Evolutionary conservation across 768 basidiomycete species (phyloP).

Genomic region (Naematelia aurantialba): DNA sequence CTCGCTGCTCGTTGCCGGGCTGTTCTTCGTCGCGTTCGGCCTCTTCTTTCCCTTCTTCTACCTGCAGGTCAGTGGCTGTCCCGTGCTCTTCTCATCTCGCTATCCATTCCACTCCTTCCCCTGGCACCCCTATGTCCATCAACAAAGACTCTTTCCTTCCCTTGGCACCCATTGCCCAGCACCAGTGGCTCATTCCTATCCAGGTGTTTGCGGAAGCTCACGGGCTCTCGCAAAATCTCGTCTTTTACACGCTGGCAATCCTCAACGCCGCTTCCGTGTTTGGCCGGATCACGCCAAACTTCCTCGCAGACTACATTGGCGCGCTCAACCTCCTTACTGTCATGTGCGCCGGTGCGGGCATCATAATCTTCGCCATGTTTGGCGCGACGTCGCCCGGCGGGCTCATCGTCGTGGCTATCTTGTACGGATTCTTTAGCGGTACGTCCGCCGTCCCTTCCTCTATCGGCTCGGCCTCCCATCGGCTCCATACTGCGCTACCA

Average conservation of each 20-base stretch:
- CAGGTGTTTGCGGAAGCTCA: slow-evolving; percentile 24
- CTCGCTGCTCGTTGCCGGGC: slow-evolving; percentile 12
- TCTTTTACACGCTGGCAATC: slow-evolving; percentile 28
- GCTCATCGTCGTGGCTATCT: slow-evolving; percentile 32
- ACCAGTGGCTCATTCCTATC: not conserved
- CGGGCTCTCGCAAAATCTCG: slow-evolving; percentile 18
- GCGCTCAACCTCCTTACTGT: slow-evolving; percentile 22
- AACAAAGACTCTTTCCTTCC: no score
- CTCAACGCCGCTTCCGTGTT: slow-evolving; percentile 34
- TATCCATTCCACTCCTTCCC: not conserved
- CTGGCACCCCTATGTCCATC: no score
- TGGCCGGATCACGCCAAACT: slow-evolving; percentile 28
- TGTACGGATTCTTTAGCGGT: slow-evolving; percentile 41
- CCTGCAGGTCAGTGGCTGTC: slow-evolving; percentile 14
- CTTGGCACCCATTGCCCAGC: no score
- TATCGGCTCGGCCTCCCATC: no score
- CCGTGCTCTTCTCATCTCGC: not conserved
- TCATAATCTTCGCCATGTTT: slow-evolving; percentile 32
- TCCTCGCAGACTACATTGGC: slow-evolving; percentile 29
- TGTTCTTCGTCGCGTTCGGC: slow-evolving; percentile 24
- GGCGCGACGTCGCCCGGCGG: slow-evolving; percentile 30
- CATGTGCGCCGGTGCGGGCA: slow-evolving; percentile 23
- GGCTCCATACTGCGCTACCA: no score
- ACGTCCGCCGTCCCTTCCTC: no score
- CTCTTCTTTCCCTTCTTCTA: slow-evolving; percentile 34